phyloP scores from a whole-genome alignment of 495 filamentous ascomycete species.

The Aspergillus kassunensis region DNA sequence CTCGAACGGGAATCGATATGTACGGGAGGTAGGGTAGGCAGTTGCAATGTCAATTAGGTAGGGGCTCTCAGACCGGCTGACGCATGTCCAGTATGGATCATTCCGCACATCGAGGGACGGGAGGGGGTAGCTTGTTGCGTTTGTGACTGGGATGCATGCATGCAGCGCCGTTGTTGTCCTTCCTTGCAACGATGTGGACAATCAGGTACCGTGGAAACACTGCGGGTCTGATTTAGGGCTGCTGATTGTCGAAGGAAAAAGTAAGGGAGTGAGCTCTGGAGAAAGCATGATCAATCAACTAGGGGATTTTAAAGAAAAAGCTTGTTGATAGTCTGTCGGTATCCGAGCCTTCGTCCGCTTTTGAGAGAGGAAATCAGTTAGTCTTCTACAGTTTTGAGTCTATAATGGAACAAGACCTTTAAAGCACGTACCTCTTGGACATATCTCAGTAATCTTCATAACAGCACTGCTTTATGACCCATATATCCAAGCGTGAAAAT shows the following conservation, averaged over 20 bases:
- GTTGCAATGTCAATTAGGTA: conserved; percentile 8
- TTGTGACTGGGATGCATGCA: conserved; percentile 17
- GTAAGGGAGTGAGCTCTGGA: neutral
- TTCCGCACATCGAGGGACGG: conserved; percentile 6
- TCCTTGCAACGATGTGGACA: conserved; percentile 3
- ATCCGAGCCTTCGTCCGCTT: neutral
- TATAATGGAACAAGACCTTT: neutral
- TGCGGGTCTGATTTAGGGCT: conserved; percentile 1
- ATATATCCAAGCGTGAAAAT: neutral
- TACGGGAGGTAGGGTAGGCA: neutral
- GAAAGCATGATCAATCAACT: neutral
- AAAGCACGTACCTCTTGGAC: neutral
- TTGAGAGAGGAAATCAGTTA: neutral
- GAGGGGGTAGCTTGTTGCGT: conserved; percentile 9
- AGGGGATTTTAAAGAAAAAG: neutral
- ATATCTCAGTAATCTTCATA: neutral
- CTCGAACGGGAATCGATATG: neutral
- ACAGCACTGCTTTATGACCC: too few relatives aligned
- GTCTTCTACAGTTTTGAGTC: neutral
- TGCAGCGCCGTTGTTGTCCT: conserved; percentile 15
- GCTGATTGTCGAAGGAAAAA: neutral
- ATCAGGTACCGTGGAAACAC: neutral
- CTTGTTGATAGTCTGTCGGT: neutral
- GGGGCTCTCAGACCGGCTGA: neutral
- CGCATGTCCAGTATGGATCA: conserved; percentile 3